Conservation (phyloP, 768 basidiomycete genomes). For the Termitomyces sp. region DNA sequence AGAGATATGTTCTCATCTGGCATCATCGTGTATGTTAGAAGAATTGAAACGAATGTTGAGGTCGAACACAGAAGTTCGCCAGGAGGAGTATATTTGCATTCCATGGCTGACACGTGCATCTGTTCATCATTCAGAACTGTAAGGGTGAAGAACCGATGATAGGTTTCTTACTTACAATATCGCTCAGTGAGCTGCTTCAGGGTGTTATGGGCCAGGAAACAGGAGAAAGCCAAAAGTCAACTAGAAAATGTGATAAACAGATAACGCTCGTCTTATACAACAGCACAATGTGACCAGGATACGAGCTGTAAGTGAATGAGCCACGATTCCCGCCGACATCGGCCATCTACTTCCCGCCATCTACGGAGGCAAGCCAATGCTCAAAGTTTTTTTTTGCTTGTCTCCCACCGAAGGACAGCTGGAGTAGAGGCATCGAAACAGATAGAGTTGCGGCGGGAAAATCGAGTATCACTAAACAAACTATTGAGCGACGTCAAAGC, state of each 20-base stretch:
- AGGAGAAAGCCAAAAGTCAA: background rate
- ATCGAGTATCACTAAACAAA: background rate
- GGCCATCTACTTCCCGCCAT: background rate
- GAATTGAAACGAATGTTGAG: background rate
- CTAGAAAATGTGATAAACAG: background rate
- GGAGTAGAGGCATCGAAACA: slow-evolving; percentile 1
- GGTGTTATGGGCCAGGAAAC: no score
- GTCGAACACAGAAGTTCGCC: background rate
- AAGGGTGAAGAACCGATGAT: background rate
- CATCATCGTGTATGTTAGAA: background rate
- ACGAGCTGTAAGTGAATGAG: background rate
- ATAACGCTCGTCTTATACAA: background rate
- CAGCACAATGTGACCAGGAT: background rate
- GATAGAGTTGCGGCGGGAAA: background rate
- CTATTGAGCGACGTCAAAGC: background rate
- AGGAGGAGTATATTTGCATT: background rate
- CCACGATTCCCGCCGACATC: background rate
- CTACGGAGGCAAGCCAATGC: background rate
- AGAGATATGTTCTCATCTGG: no score
- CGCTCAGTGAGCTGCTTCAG: background rate
- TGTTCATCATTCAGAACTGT: background rate
- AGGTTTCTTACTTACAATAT: background rate
- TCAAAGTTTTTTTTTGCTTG: background rate
- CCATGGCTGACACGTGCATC: background rate
- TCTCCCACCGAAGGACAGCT: background rate